These are phyloP conservation scores for Pythium aquatile DNA, from an alignment of 352 stramenopile genomes.

Conservation along the genomic window DNA sequence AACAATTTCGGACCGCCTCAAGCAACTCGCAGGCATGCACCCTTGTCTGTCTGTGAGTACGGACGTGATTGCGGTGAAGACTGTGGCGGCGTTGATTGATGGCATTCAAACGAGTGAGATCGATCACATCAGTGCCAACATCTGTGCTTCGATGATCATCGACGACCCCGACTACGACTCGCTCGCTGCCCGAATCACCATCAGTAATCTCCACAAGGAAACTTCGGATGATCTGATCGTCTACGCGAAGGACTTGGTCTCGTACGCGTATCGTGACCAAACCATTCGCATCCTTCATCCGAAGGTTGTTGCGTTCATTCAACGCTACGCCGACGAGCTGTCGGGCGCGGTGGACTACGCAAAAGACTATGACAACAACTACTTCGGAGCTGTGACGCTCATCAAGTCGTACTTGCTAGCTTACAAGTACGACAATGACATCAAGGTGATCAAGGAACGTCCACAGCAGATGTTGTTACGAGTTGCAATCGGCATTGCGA, in stretches of 20 bases:
- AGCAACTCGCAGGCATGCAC: neutral
- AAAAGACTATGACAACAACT: conserved; percentile 92
- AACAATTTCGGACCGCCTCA: conserved; percentile 4
- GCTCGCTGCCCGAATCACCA: conserved; percentile 91
- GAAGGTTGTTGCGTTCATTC: conserved; percentile 76
- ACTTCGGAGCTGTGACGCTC: conserved; percentile 96
- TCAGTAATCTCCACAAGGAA: conserved; percentile 95
- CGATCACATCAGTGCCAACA: conserved; percentile 2
- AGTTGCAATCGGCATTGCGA: conserved; percentile 92
- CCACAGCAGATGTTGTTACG: conserved; percentile 96
- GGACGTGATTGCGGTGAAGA: conserved; percentile 8
- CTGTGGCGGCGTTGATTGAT: neutral
- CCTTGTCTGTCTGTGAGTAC: conserved; percentile 1
- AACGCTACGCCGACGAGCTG: conserved; percentile 85
- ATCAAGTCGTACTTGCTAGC: conserved; percentile 92
- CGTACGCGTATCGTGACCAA: conserved; percentile 87
- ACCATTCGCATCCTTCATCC: conserved; percentile 40
- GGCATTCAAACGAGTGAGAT: conserved; percentile 5
- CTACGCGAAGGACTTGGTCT: conserved; percentile 69
- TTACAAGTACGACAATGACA: conserved; percentile 56
- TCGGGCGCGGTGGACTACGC: conserved; percentile 91
- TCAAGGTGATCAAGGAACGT: conserved; percentile 80
- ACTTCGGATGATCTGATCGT: conserved; percentile 77
- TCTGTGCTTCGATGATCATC: conserved; percentile 7
- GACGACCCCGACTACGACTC: conserved; percentile 90